phyloP scores from a whole-genome alignment of 2,329 filamentous ascomycete genomes.

The Neonectria coccinea region DNA sequence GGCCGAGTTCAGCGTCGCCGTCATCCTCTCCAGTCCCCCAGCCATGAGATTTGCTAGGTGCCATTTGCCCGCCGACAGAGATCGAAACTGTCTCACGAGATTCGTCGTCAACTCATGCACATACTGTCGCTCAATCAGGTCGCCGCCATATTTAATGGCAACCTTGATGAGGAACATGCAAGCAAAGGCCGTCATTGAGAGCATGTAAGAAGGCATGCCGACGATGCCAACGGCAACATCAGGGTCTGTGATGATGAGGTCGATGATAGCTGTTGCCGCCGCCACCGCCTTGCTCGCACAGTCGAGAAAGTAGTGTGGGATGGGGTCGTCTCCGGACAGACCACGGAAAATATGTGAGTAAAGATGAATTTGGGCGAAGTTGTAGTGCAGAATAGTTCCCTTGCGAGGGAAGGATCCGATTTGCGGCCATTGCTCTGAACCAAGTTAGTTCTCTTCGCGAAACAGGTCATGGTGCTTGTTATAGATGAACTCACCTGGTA shows the following conservation, averaged over 20 bases:
- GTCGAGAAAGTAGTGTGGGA: slow-evolving; percentile 52
- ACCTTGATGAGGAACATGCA: slow-evolving; percentile 65
- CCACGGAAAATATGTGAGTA: slow-evolving; percentile 58
- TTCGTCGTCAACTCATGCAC: slow-evolving; percentile 55
- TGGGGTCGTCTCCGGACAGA: slow-evolving; percentile 48
- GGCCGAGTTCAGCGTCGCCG: slow-evolving; percentile 31
- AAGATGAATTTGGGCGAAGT: slow-evolving; percentile 57
- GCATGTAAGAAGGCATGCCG: slow-evolving; percentile 63
- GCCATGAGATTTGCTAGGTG: slow-evolving; percentile 63
- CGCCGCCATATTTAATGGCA: slow-evolving; percentile 56
- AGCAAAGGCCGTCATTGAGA: slow-evolving; percentile 65
- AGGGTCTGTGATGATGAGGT: slow-evolving; percentile 56
- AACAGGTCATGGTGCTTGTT: fast-evolving
- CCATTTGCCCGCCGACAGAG: slow-evolving; percentile 57
- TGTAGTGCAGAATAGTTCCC: slow-evolving; percentile 55
- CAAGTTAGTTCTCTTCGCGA: slow-evolving; percentile 5
- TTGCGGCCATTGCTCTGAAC: slow-evolving; percentile 52
- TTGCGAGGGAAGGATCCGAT: slow-evolving; percentile 57
- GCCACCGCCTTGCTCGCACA: slow-evolving; percentile 48
- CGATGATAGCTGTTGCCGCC: slow-evolving; percentile 58
- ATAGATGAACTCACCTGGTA: slow-evolving; percentile 45
- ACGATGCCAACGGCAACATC: slow-evolving; percentile 55
- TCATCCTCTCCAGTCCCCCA: slow-evolving; percentile 58
- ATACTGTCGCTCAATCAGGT: slow-evolving; percentile 54
- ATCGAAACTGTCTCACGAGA: slow-evolving; percentile 56